Base-by-base conservation (phyloP, 2,329 filamentous ascomycete species). In the Aureobasidium uvarum region DNA sequence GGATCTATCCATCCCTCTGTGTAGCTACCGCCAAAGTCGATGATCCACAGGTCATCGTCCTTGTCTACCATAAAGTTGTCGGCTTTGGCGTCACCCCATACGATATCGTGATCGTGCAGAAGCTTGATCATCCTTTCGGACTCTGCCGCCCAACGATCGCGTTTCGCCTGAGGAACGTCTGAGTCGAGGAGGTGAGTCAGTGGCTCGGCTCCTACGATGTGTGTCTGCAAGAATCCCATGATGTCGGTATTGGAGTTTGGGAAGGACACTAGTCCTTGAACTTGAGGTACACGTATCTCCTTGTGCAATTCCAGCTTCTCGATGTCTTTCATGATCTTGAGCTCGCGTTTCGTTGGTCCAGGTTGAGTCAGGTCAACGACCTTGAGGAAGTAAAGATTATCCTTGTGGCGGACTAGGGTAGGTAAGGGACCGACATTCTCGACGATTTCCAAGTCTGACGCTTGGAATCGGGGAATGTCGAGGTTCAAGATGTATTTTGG, bases 11-110 rank as follows among this genome's bases (percentile, higher is more conserved):
- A 64, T 5, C 52, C 50, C 8, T 55, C 52, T n/a, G 52, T 64
- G 20, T 56, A 64, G 36, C 41, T 56, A 4, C 62, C 62, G 28
- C 62, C 62, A 14, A 64, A 64, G 36, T 64, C 62, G 18, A 64
- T 64, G 8, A 64, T 56, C 62, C 62, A 64, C 4, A 56, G 11
- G 7, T 56, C 38, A 5, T 48, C 62, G 10, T 64, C 43, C 20
- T 55, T 45, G n/a, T 64, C 62, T 2, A 78, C 74, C 70, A 78
- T 68, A 70, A 78, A 76, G 51, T 78, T 78, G 64, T 77, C 76
- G 7, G 76, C 73, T 68, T 78, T 77, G 1, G 74, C 76, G 59
- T 78, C 76, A 16, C 77, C 76, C 76, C 76, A 78, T 2, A 77
- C 67, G 25, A 78, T 73, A 16, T 69, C 67, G 39, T 74, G 64